Evolutionary conservation across 257 asterid genomes (phyloP).

Genomic region (Solanum sejunctum): DNA sequence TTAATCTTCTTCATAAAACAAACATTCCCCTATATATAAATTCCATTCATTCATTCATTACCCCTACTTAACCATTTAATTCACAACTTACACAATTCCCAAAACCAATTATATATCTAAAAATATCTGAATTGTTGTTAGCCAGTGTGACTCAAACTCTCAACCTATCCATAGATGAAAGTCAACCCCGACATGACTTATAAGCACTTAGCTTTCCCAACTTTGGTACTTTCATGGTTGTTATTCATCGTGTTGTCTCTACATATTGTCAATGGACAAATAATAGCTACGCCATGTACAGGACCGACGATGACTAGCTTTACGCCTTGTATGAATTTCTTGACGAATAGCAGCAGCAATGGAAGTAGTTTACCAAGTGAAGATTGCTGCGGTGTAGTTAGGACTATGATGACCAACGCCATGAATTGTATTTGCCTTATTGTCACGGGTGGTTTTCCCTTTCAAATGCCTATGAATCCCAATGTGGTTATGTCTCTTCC

Average conservation of each 20-base stretch:
- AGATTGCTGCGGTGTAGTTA: conserved; percentile 39
- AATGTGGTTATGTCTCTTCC: conserved; percentile 53
- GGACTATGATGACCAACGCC: conserved; percentile 9
- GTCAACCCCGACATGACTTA: conserved; percentile 3
- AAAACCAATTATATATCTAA: neutral
- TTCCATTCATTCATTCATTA: neutral
- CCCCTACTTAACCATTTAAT: neutral
- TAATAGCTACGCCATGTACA: conserved; percentile 24
- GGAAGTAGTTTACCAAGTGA: conserved; percentile 31
- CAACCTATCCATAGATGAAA: neutral
- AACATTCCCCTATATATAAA: conserved; percentile 11
- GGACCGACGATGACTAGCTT: conserved; percentile 56
- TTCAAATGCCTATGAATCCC: conserved; percentile 37
- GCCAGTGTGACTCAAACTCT: neutral
- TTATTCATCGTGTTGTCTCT: neutral
- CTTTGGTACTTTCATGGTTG: conserved; percentile 1
- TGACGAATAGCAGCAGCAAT: conserved; percentile 29
- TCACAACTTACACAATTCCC: neutral
- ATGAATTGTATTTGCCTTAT: conserved; percentile 19
- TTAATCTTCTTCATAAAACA: neutral
- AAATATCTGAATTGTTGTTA: neutral
- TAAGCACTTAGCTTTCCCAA: neutral
- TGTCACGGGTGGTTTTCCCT: conserved; percentile 21
- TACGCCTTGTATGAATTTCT: conserved; percentile 47
- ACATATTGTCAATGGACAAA: conserved; percentile 8